phyloP scores from a whole-genome alignment of 768 basidiomycete genomes.

The Xerocomus potaroensis region DNA sequence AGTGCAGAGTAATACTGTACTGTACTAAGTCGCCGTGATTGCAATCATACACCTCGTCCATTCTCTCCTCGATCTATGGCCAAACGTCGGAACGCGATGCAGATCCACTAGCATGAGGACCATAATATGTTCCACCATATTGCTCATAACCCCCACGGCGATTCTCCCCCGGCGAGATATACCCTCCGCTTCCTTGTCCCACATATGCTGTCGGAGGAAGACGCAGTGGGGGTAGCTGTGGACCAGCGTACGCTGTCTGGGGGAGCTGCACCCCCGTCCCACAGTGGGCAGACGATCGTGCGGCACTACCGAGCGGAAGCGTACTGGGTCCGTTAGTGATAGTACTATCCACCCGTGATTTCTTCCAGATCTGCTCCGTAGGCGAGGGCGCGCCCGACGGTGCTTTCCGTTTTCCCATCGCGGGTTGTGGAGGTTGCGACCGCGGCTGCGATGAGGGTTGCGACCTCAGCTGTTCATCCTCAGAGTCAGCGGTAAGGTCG shows the following conservation, averaged over 20 bases:
- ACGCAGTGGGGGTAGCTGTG: conserved; percentile 28
- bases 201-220: conserved; percentile 20
- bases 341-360: conserved; percentile 38
- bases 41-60: conserved; percentile 14
- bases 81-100: conserved; percentile 23
- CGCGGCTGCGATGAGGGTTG: conserved; percentile 27
- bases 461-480: conserved; percentile 55
- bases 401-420: conserved; percentile 57
- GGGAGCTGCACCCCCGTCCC: conserved; percentile 15
- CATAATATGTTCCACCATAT: conserved; percentile 25
- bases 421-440: conserved; percentile 26
- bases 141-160: conserved; percentile 23
- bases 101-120: conserved; percentile 17
- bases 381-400: conserved; percentile 46
- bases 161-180: conserved; percentile 25
- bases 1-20: conserved; percentile 3
- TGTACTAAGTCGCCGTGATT: too few species aligned
- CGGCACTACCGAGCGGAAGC: conserved; percentile 16
- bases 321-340: conserved; percentile 8
- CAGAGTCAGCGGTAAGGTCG: conserved; percentile 78
- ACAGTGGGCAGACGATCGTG: conserved; percentile 11
- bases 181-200: conserved; percentile 16
- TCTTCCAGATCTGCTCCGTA: conserved; percentile 75
- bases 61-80: conserved; percentile 21
- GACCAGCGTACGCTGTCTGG: conserved; percentile 17